Percentiles rank a stretch among this genome's conserved stretches.
These are phyloP conservation scores for Gastrodia elata DNA, from an alignment of 106 monocot genomes.

Conservation along the genomic window DNA sequence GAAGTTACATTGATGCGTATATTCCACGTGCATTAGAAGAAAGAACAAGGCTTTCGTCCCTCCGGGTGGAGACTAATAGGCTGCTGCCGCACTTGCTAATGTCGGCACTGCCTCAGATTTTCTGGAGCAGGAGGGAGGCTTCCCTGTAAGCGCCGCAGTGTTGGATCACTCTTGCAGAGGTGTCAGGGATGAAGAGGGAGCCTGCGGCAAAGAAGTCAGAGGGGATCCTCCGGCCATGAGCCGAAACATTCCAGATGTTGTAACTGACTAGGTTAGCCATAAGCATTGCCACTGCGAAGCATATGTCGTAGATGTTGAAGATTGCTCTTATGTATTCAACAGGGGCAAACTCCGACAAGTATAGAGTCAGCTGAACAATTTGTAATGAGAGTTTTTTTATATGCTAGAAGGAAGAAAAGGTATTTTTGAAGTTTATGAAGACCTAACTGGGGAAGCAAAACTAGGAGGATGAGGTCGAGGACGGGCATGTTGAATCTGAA, in stretches of 20 bases:
- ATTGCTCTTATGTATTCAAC: conserved; percentile 14
- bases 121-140: background rate
- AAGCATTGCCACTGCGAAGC: conserved; percentile 22
- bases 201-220: conserved; percentile 20
- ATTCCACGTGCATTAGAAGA: too few species aligned
- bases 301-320: conserved; percentile 4
- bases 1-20: too few species aligned
- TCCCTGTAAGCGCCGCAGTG: conserved; percentile 10
- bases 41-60: too few species aligned
- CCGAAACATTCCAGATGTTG: conserved; percentile 22
- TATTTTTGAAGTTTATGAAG: background rate
- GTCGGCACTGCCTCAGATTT: conserved; percentile 10
- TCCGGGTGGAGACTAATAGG: too few species aligned
- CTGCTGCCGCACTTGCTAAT: too few species aligned
- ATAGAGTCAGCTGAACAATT: conserved; percentile 12
- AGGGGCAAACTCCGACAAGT: conserved; percentile 25
- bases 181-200: conserved; percentile 34
- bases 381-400: background rate
- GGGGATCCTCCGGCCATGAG: conserved; percentile 30
- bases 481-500: conserved; percentile 59
- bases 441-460: conserved; percentile 91
- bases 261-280: conserved; percentile 33
- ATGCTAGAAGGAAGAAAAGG: background rate
- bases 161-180: conserved; percentile 30
- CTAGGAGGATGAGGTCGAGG: conserved; percentile 76